Percentiles rank a stretch among this genome's conserved stretches.
These are phyloP conservation scores for Paramyrothecium sp. DNA, from an alignment of 2,329 filamentous ascomycete genomes.

Conservation along the genomic window DNA sequence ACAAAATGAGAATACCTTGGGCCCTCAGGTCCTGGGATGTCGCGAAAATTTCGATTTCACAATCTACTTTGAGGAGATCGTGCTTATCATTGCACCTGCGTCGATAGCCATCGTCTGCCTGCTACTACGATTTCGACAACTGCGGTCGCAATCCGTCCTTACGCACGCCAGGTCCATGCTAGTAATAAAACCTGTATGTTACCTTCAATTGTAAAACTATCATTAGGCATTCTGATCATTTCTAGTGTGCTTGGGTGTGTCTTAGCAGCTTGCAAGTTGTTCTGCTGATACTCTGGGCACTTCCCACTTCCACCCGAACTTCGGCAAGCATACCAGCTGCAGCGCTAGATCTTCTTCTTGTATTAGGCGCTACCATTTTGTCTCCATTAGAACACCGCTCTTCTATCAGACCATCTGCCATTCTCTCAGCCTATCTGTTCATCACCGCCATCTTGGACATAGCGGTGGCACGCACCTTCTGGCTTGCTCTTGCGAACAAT, in stretches of 20 bases:
- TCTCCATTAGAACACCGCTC: not conserved
- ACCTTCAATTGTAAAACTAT: not conserved
- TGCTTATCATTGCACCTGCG: not conserved
- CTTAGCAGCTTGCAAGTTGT: not conserved
- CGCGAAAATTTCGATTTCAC: not conserved
- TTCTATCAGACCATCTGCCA: not conserved
- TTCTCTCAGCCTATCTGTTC: not conserved
- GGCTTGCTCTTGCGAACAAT: not conserved
- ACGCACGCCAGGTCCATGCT: not conserved
- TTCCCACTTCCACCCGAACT: not conserved
- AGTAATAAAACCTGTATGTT: not conserved
- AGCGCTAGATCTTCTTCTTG: not conserved
- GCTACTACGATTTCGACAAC: not conserved
- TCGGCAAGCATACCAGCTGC: not conserved
- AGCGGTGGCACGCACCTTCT: not conserved
- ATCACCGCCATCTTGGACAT: not conserved
- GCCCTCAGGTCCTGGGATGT: not conserved
- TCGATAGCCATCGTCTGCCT: not conserved
- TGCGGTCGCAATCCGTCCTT: not conserved
- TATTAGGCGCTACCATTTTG: not conserved
- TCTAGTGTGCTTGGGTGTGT: not conserved
- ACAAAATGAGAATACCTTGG: not conserved
- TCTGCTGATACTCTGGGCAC: not conserved
- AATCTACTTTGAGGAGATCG: not conserved
- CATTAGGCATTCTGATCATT: not conserved